A percentile compares a stretch with the other conserved stretches of the same genome.
phyloP scores from a whole-genome alignment of 331 rosid species.

The Arachis monticola region DNA sequence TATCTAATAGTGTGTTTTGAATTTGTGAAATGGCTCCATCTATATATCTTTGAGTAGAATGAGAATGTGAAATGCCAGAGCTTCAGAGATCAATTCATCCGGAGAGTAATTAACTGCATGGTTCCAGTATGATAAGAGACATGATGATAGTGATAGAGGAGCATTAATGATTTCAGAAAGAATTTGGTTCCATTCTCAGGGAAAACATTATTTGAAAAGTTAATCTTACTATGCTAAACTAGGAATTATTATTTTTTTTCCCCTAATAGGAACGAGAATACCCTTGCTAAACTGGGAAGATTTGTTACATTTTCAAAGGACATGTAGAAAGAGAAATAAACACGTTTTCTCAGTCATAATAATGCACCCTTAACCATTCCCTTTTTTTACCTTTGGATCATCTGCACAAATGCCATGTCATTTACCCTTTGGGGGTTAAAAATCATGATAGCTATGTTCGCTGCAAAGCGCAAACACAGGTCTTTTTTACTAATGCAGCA shows the following conservation, averaged over 20 bases:
- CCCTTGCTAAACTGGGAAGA: neutral
- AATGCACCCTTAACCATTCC: neutral
- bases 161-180: neutral
- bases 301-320: neutral
- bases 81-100: neutral
- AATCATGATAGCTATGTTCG: neutral
- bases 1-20: conserved; percentile 40
- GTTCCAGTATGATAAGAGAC: neutral
- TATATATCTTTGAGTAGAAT: neutral
- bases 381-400: neutral
- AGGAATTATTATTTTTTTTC: no score
- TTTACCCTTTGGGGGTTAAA: neutral
- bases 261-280: no score
- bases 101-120: conserved; percentile 3
- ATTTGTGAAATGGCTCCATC: conserved; percentile 18
- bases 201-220: no score
- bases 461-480: neutral
- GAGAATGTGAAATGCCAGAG: no score
- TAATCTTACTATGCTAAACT: no score
- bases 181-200: no score
- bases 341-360: neutral
- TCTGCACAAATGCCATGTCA: neutral
- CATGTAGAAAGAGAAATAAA: neutral
- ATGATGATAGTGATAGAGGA: no score
- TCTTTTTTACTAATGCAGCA: neutral